Evolutionary conservation across 2,329 filamentous ascomycete genomes (phyloP).

Genomic region (Zarea fungicola): DNA sequence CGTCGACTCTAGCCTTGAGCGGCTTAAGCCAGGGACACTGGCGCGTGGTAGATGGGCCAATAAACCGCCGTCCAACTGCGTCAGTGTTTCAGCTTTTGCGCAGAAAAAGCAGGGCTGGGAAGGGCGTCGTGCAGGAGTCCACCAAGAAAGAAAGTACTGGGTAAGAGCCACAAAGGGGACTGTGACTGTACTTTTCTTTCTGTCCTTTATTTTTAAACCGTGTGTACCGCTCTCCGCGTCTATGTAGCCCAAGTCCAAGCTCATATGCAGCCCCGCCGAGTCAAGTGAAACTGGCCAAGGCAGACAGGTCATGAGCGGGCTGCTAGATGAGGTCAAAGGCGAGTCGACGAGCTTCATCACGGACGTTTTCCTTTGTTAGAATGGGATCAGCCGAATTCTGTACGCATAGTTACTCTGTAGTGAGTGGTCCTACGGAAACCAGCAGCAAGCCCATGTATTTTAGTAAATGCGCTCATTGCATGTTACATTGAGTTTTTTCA

Average conservation of each 20-base stretch:
- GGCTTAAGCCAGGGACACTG: background rate
- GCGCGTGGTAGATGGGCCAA: background rate
- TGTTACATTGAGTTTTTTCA: too few relatives aligned
- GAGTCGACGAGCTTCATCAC: too few relatives aligned
- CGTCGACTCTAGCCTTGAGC: background rate
- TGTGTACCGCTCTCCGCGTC: background rate
- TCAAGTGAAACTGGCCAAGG: background rate
- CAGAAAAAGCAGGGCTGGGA: background rate
- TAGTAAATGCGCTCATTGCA: too few relatives aligned
- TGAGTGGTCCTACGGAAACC: too few relatives aligned
- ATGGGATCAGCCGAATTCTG: too few relatives aligned
- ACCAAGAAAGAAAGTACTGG: background rate
- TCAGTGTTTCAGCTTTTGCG: conserved; percentile 3
- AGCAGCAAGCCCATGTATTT: too few relatives aligned
- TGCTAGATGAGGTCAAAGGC: background rate
- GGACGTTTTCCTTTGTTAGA: background rate
- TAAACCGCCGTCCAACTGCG: background rate
- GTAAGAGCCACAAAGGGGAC: background rate
- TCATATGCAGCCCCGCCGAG: background rate
- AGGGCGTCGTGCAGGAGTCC: background rate
- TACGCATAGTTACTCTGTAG: too few relatives aligned
- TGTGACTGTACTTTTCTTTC: background rate
- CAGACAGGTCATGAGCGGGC: background rate
- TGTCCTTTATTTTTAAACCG: background rate
- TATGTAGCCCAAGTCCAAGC: background rate